Evolutionary conservation across 2,329 filamentous ascomycete genomes (phyloP).

Genomic region (Botrytis sinoallii): DNA sequence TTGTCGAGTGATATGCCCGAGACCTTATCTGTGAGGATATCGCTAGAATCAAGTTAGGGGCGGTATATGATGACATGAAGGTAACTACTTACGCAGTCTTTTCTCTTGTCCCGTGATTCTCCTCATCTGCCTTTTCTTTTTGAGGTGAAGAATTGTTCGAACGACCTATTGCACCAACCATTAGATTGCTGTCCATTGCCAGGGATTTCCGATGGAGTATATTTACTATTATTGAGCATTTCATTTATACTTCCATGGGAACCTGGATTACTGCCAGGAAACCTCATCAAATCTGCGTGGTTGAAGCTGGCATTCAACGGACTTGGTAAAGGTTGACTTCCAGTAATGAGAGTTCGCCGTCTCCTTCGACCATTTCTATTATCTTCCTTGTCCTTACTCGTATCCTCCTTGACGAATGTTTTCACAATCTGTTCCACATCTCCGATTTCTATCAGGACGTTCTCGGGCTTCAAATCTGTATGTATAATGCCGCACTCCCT

Average conservation of each 20-base stretch:
- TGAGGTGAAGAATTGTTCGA: constrained; percentile 46
- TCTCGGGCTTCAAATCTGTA: constrained; percentile 92
- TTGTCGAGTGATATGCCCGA: constrained; percentile 93
- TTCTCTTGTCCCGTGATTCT: constrained; percentile 78
- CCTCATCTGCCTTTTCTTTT: constrained; percentile 49
- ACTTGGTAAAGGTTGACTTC: constrained; percentile 92
- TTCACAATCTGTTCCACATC: constrained; percentile 99
- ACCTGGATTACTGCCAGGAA: constrained; percentile 54
- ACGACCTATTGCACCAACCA: constrained; percentile 52
- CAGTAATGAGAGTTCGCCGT: constrained; percentile 90
- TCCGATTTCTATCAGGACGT: constrained; percentile 97
- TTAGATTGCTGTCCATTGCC: constrained; percentile 45
- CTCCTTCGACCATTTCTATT: constrained; percentile 88
- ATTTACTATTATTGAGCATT: constrained; percentile 74
- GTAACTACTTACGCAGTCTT: constrained; percentile 77
- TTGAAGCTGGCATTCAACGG: constrained; percentile 91
- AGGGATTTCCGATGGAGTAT: constrained; percentile 40
- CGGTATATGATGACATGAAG: constrained; percentile 3
- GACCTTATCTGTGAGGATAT: constrained; percentile 86
- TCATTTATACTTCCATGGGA: constrained; percentile 78
- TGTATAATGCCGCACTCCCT: constrained; percentile 98
- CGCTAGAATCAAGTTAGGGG: constrained; percentile 49
- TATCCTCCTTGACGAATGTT: constrained; percentile 83
- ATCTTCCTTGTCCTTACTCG: constrained; percentile 66
- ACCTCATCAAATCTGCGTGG: constrained; percentile 64